phyloP scores from a whole-genome alignment of 371 early-diverging fungal species.

The Quaeritorhiza haematococci region DNA sequence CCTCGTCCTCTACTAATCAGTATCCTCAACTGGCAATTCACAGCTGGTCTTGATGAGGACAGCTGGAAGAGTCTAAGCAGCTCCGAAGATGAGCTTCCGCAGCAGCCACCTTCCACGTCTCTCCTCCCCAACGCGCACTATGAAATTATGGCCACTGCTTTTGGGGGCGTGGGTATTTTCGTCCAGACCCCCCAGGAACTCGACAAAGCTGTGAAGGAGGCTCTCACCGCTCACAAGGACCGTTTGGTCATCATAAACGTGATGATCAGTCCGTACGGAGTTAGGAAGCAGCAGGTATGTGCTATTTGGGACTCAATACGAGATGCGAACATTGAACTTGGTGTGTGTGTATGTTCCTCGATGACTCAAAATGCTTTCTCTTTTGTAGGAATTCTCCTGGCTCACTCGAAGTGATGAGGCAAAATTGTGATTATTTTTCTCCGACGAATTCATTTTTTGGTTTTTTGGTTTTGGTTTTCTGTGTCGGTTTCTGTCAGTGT shows the following conservation, averaged over 20 bases:
- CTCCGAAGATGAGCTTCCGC: background rate
- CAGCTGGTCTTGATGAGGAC: constrained; percentile 54
- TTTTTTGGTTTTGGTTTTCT: too few relatives aligned
- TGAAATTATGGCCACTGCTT: constrained; percentile 59
- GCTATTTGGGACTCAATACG: background rate
- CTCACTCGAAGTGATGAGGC: too few relatives aligned
- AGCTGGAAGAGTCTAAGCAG: constrained; percentile 27
- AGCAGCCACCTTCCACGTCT: constrained; percentile 56
- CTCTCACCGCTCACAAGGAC: constrained; percentile 23
- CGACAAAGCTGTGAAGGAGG: constrained; percentile 45
- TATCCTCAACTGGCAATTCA: too few relatives aligned
- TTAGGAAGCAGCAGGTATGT: constrained; percentile 1
- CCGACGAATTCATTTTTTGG: too few relatives aligned
- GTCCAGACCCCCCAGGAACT: constrained; percentile 58
- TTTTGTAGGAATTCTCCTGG: too few relatives aligned
- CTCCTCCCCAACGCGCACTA: constrained; percentile 63
- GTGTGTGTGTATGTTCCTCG: too few relatives aligned
- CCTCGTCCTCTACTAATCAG: too few relatives aligned
- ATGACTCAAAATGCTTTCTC: too few relatives aligned
- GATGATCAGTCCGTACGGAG: background rate
- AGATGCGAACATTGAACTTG: too few relatives aligned
- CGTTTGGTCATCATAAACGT: background rate
- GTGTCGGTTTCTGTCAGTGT: too few relatives aligned
- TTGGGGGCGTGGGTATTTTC: constrained; percentile 63
- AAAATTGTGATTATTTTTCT: too few relatives aligned